Evolutionary conservation across 768 basidiomycete species (phyloP).

Genomic region (Cyathus striatus): DNA sequence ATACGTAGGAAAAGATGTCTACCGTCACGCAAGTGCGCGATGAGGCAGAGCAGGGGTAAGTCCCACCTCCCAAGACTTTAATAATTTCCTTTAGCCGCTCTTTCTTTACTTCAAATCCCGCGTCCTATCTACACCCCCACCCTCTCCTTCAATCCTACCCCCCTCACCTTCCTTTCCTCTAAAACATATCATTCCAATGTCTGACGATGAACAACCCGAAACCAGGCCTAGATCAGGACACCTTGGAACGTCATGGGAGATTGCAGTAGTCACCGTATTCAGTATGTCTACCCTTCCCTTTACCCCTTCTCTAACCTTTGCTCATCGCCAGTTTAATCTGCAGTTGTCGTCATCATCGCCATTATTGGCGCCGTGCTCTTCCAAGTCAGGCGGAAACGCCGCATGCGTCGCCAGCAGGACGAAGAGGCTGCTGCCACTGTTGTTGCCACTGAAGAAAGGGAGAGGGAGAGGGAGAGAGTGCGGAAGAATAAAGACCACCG

Average conservation of each 20-base stretch:
- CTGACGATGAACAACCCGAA: too few relatives aligned
- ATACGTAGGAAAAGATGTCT: too few relatives aligned
- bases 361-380: constrained; percentile 13
- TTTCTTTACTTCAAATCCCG: too few relatives aligned
- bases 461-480: not conserved
- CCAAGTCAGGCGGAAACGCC: constrained; percentile 8
- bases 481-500: not conserved
- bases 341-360: constrained; percentile 13
- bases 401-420: constrained; percentile 2
- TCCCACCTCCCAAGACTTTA: too few relatives aligned
- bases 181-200: too few relatives aligned
- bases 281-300: constrained; percentile 16
- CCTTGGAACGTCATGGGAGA: constrained; percentile 31
- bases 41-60: too few relatives aligned
- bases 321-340: not conserved
- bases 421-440: constrained; percentile 4
- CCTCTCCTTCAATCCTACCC: too few relatives aligned
- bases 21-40: too few relatives aligned
- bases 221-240: constrained; percentile 25
- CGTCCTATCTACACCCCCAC: too few relatives aligned
- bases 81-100: too few relatives aligned
- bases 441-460: constrained; percentile 1
- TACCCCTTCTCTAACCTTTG: not conserved
- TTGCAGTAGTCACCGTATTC: constrained; percentile 26
- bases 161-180: too few relatives aligned